Evolutionary conservation across 1,284 basidiomycete genomes (phyloP), one percentile per base, ranked within the genome.

Genomic region (Xerocomus nothofagi): DNA sequence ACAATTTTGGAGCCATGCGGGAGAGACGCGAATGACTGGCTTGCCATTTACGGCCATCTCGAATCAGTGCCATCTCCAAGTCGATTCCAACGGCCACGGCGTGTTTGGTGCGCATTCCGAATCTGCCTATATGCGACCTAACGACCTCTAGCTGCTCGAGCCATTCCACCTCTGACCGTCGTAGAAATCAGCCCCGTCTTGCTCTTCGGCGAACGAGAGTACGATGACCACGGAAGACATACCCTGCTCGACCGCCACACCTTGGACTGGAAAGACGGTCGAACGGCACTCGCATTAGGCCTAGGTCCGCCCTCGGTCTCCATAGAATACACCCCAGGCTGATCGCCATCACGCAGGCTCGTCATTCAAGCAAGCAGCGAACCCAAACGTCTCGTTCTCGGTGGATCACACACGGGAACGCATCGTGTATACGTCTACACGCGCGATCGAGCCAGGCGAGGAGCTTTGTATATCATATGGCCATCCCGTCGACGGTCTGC

Each of bases 161-260:
- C 65, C 27, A 86, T 95, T 47, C 74, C 81, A 10, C 72, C 79
- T 2, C 77, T 82, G 15, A 88, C 85, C 0, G 51, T 89, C 11
- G 66, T 98, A 51, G 94, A 98, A 66, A 81, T 86, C 54, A 89
- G 87, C 51, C 94, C 94, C 0, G 90, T 93, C n/a, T 74, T 97
- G 10, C 73, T 97, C 7, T 83, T 96, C 59, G 71, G 73, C 1
- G 76, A 80, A 40, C 75, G 81, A 26, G 91, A 93, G 68, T 93
- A 93, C 65, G 76, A 81, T 39, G 60, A 70, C 7, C 77, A 88
- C 62, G 88, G 85, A 48, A 77, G 70, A 56, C 73, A 86, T 58
- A 95, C 90, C 0, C 70, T 88, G 0, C 71, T 96, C 14, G 88
- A 94, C 57, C 84, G 88, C 43, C 95, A 95, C 65, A 86, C 91